Conservation (phyloP, 345 rosid species). For the Dipteronia sinensis region DNA sequence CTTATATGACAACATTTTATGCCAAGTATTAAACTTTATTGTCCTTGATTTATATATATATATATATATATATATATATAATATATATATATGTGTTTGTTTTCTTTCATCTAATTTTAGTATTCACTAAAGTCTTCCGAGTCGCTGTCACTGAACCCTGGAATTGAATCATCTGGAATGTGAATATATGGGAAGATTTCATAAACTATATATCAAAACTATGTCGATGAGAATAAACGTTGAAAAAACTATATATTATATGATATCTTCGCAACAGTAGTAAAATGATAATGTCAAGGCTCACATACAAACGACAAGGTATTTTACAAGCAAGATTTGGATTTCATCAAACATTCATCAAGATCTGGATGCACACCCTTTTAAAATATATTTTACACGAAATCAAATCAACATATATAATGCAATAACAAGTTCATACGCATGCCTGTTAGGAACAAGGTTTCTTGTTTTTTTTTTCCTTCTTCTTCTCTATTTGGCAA, state of each 20-base stretch:
- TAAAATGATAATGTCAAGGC: too few species aligned
- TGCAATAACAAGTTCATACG: neutral
- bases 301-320: neutral
- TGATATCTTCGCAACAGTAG: too few species aligned
- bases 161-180: neutral
- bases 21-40: neutral
- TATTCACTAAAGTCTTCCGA: neutral
- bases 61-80: too few species aligned
- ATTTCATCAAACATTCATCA: neutral
- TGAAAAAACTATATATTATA: too few species aligned
- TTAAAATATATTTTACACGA: neutral
- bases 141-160: neutral
- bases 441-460: neutral
- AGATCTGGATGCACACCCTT: neutral
- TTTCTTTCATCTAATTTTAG: neutral
- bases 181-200: neutral
- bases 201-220: neutral
- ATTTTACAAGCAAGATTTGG: neutral
- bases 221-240: too few species aligned
- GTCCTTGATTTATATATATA: neutral
- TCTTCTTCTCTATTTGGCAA: too few species aligned
- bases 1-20: neutral
- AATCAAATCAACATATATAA: neutral
- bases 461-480: too few species aligned
- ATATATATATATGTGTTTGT: too few species aligned